Conservation (phyloP, 495 filamentous ascomycete genomes). For the Chaetomidium leptoderma region DNA sequence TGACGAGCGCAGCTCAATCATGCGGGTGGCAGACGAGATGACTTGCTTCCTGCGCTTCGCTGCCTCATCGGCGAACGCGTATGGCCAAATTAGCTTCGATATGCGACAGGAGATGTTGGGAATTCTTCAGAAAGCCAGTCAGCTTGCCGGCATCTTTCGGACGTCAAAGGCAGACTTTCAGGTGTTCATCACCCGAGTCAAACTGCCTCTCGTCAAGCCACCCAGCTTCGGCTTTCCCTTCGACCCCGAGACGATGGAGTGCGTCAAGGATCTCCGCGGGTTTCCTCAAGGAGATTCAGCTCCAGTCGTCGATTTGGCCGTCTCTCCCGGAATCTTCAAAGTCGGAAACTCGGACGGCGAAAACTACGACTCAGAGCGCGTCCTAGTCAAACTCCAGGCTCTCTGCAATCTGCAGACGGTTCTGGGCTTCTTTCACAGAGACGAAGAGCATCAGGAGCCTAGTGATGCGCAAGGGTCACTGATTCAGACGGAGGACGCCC, state of each 20-base stretch:
- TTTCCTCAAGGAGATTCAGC: not conserved
- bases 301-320: constrained; percentile 1
- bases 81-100: not conserved
- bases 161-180: constrained; percentile 13
- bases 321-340: constrained; percentile 19
- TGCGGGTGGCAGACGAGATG: too few relatives aligned
- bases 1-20: not conserved
- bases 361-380: constrained; percentile 6
- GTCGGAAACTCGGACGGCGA: constrained; percentile 11
- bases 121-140: not conserved
- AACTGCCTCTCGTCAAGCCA: not conserved
- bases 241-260: constrained; percentile 11
- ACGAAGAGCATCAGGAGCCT: too few relatives aligned
- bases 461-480: too few relatives aligned
- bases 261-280: not conserved
- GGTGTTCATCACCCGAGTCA: constrained; percentile 9
- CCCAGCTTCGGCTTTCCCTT: not conserved
- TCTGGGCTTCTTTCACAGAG: too few relatives aligned
- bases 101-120: not conserved
- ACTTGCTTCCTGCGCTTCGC: too few relatives aligned
- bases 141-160: constrained; percentile 12
- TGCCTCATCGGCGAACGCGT: too few relatives aligned
- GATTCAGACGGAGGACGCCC: too few relatives aligned
- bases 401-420: not conserved
- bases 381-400: constrained; percentile 18